These are phyloP conservation scores for Xenosphaeropsis pyriputrescens DNA, from an alignment of 2,329 filamentous ascomycete genomes.

Conservation along the genomic window DNA sequence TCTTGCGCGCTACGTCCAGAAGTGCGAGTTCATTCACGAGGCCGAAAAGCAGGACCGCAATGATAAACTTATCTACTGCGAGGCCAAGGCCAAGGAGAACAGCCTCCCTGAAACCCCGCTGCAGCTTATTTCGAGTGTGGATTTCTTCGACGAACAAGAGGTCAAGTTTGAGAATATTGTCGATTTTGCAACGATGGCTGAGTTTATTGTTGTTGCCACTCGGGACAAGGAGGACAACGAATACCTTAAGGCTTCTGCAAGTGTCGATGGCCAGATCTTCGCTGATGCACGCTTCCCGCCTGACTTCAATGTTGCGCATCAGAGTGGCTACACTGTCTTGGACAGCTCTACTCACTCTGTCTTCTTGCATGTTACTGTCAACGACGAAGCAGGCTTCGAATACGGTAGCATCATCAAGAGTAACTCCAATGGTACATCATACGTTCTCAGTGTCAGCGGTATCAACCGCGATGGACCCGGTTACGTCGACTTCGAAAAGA, in stretches of 20 bases:
- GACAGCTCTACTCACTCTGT: conserved; percentile 91
- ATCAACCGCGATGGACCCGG: conserved; percentile 68
- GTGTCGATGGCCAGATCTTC: conserved; percentile 71
- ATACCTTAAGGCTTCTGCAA: conserved; percentile 63
- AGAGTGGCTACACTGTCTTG: conserved; percentile 80
- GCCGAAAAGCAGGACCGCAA: conserved; percentile 28
- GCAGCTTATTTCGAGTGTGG: conserved; percentile 61
- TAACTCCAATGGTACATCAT: conserved; percentile 95
- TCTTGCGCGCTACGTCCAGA: conserved; percentile 57
- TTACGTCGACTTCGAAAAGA: conserved; percentile 94
- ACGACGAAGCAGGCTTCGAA: conserved; percentile 44
- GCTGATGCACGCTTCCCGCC: conserved; percentile 74
- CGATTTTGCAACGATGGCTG: conserved; percentile 86
- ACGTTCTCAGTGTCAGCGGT: conserved; percentile 65
- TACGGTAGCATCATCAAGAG: conserved; percentile 91
- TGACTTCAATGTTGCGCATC: conserved; percentile 66
- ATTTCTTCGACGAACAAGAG: conserved; percentile 58
- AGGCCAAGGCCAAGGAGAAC: conserved; percentile 46
- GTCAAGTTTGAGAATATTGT: conserved; percentile 57
- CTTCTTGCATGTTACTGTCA: conserved; percentile 83
- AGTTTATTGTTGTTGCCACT: conserved; percentile 85
- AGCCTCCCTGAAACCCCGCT: conserved; percentile 38
- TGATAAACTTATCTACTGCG: conserved; percentile 36
- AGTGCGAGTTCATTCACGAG: conserved; percentile 75
- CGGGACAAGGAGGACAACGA: conserved; percentile 47